Base-by-base conservation (phyloP, 106 monocot genomes). In the Dioscorea dumetorum region DNA sequence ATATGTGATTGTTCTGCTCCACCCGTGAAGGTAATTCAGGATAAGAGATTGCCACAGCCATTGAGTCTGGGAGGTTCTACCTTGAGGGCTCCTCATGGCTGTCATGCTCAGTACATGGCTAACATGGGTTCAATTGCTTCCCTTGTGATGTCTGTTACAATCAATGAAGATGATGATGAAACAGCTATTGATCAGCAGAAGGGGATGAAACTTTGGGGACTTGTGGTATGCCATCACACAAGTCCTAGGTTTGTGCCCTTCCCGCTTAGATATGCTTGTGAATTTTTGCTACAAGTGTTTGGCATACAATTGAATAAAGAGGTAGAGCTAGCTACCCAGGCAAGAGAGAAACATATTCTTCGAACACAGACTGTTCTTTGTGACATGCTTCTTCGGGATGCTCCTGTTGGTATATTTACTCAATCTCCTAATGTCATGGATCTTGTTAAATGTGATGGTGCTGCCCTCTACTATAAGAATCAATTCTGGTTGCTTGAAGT, bases 61-160 rank as follows among this genome's bases (percentile, higher is more conserved):
- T 24, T 89, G 24, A 86, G 74, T 60, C 57, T 97, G 7, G 75
- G 84, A 50, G 84, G 88, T 12, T 97, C 91, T 2, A 89, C 91
- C 2, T 66, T 97, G 32, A 78, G 91, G 66, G 95, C 91, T 24
- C 88, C 95, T 22, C 91, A 95, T 72, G 91, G 91, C 8, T 97
- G 95, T 59, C 95, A 92, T 75, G 83, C 82, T 58, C 86, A 91
- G 60, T 97, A 97, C 78, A 91, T 95, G 95, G 68, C 79, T 4
- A 95, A 88, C 67, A 95, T 95, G 95, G 88, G 91, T 49, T 84
- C 91, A 12, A 74, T 86, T 73, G 91, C 95, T 12, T 95, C 95
- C 4, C 84, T 95, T 54, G 91, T 91, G 17, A 80, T 95, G 86
- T 85, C 95, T 0, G 71, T 95, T 8, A 86, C 85, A 1, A 82